phyloP scores from a whole-genome alignment of 306 rosid species.

The Quercus robur region DNA sequence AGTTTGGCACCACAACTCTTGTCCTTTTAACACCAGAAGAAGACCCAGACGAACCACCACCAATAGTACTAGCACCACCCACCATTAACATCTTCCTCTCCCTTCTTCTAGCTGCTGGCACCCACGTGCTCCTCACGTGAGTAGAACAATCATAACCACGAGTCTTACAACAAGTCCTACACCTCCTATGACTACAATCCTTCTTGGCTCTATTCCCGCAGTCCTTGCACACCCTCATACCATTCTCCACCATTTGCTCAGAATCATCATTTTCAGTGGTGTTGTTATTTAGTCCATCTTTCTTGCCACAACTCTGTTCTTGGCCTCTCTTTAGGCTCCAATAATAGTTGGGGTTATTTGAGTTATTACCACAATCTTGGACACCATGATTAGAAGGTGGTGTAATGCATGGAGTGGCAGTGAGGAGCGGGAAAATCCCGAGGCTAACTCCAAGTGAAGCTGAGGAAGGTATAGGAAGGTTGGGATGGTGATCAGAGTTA shows the following conservation, averaged over 20 bases:
- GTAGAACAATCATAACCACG: conserved; percentile 67
- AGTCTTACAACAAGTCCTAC: conserved; percentile 84
- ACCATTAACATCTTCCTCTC: conserved; percentile 38
- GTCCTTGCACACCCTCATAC: conserved; percentile 56
- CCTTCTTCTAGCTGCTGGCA: conserved; percentile 53
- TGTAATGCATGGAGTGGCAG: conserved; percentile 56
- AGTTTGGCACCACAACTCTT: conserved; percentile 37
- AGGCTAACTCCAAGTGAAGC: conserved; percentile 74
- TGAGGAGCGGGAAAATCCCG: conserved; percentile 71
- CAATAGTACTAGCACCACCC: conserved; percentile 9
- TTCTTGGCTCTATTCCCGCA: conserved; percentile 87
- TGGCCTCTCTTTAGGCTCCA: conserved; percentile 54
- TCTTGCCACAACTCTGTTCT: conserved; percentile 28
- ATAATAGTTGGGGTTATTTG: conserved; percentile 7
- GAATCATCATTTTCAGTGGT: conserved; percentile 2
- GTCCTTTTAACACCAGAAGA: conserved; percentile 60
- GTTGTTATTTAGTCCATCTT: conserved; percentile 19
- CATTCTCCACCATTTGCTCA: conserved; percentile 15
- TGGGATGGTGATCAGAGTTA: conserved; percentile 45
- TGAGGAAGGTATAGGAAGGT: conserved; percentile 44
- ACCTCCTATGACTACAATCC: conserved; percentile 57
- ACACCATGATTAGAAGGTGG: conserved; percentile 20
- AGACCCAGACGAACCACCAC: conserved; percentile 35
- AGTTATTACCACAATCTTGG: background rate
- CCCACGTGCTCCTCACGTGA: conserved; percentile 90